A percentile compares a stretch with the other conserved stretches of the same genome.
Conservation (phyloP, 2,329 filamentous ascomycete genomes). For the Trichoderma koningiopsis region DNA sequence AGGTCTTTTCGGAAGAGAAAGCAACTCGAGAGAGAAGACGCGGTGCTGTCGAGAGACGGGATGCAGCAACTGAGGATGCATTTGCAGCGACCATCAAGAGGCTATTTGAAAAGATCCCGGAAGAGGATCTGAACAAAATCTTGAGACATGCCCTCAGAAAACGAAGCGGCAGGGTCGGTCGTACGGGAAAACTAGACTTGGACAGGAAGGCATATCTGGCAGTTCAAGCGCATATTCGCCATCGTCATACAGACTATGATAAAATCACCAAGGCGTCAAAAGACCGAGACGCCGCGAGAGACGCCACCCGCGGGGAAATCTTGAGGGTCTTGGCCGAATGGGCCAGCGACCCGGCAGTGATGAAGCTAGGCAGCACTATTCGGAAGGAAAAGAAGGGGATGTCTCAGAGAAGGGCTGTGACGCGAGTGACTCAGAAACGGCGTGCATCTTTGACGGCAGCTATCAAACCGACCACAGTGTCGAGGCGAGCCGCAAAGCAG, state of each 20-base stretch:
- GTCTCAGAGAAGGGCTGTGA: background rate
- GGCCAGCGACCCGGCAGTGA: background rate
- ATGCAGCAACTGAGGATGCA: constrained; percentile 36
- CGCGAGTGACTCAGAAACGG: background rate
- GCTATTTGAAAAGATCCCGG: constrained; percentile 47
- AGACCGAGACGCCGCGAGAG: constrained; percentile 24
- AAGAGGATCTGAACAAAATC: constrained; percentile 37
- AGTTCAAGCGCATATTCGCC: constrained; percentile 53
- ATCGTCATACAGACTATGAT: constrained; percentile 52
- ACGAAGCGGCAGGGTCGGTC: constrained; percentile 50
- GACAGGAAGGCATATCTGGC: constrained; percentile 47
- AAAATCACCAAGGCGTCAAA: constrained; percentile 29
- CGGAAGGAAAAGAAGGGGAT: background rate
- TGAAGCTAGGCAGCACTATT: background rate
- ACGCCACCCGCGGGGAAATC: constrained; percentile 19
- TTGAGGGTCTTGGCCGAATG: constrained; percentile 24
- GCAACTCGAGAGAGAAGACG: constrained; percentile 39
- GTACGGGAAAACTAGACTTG: constrained; percentile 44
- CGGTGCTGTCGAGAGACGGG: constrained; percentile 38
- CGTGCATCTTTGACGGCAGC: background rate
- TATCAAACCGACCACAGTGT: background rate
- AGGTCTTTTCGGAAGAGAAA: constrained; percentile 36
- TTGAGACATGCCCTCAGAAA: constrained; percentile 49
- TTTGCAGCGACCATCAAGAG: constrained; percentile 41
- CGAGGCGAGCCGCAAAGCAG: background rate